phyloP scores from a whole-genome alignment of 1,139 yeast genomes.

The Yamadazyma pseudoaaseri region DNA sequence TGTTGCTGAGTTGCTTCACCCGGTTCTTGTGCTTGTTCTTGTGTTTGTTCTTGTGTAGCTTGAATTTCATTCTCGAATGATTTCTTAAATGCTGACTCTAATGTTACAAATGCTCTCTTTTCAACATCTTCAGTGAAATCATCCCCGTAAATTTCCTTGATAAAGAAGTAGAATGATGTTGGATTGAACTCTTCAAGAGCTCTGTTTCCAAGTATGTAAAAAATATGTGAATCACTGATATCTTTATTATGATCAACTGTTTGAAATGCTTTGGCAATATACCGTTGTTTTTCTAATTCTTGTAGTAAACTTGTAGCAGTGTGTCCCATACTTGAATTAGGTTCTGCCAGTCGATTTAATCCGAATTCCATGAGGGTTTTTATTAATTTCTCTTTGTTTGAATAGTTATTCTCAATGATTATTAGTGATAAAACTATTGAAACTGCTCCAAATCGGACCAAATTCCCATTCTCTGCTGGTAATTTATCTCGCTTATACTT shows the following conservation, averaged over 20 bases:
- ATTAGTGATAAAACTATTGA: constrained; percentile 27
- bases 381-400: constrained; percentile 27
- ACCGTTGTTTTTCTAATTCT: constrained; percentile 35
- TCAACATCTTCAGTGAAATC: constrained; percentile 21
- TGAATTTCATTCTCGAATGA: constrained; percentile 5
- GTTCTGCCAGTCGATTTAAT: constrained; percentile 21
- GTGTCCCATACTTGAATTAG: constrained; percentile 24
- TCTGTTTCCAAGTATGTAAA: constrained; percentile 34
- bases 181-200: constrained; percentile 37
- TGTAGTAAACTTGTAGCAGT: constrained; percentile 24
- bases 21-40: no score
- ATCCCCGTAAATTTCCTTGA: constrained; percentile 28
- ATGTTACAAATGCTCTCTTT: constrained; percentile 24
- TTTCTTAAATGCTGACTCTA: constrained; percentile 19
- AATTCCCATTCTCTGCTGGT: constrained; percentile 25
- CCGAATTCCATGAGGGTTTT: constrained; percentile 28
- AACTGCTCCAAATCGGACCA: constrained; percentile 30
- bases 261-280: constrained; percentile 19
- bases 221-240: constrained; percentile 12
- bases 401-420: constrained; percentile 33
- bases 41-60: no score
- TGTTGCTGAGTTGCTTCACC: no score
- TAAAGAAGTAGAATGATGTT: constrained; percentile 23
- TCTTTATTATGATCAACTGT: constrained; percentile 8
- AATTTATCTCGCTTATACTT: constrained; percentile 10